Base-by-base conservation (phyloP, 2,329 filamentous ascomycete species). In the Pseudonectria foliicola region DNA sequence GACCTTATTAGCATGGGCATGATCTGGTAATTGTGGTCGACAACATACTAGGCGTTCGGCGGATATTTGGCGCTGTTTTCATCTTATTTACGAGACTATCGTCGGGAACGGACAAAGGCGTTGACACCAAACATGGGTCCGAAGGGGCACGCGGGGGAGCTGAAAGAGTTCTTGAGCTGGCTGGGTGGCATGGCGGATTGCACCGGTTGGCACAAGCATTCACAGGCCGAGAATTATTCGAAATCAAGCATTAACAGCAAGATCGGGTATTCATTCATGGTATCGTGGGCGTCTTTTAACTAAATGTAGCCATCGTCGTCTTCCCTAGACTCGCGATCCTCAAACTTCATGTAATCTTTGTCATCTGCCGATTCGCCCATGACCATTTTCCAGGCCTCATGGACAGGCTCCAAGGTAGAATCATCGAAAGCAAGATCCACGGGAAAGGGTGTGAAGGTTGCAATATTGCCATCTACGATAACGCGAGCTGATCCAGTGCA, bases 361-460 rank as follows among this genome's bases (percentile, higher is more conserved):
- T 64, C 63, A 13, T 66, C 65, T 13, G 25, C 63, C 4, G 71
- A 68, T 2, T 64, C 61, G 8, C 71, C 74, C 45, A 75, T 65
- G 4, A 88, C 68, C 31, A 67, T 63, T 41, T 73, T 66, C 88
- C 89, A 96, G 6, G 80, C 77, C 8, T 72, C 59, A 40, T 75
- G 75, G 2, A 95, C 84, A 16, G 75, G 60, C 6, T 77, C 72
- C 8, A 95, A 60, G 2, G 78, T 64, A 0, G 63, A 54, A 47
- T 95, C 90, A 48, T 87, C 77, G 44, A 95, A 85, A 0, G 82
- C 73, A 7, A 93, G 69, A 43, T 83, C 80, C 7, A 80, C 59
- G 3, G 76, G 68, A 0, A 77, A 55, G 3, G 73, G 63, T 4
- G 77, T 70, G 40, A 92, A 77, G 2, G 64, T 59, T 28, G 81